Conservation (phyloP, 1,284 basidiomycete genomes). For the Mycocalia duriaeana region DNA sequence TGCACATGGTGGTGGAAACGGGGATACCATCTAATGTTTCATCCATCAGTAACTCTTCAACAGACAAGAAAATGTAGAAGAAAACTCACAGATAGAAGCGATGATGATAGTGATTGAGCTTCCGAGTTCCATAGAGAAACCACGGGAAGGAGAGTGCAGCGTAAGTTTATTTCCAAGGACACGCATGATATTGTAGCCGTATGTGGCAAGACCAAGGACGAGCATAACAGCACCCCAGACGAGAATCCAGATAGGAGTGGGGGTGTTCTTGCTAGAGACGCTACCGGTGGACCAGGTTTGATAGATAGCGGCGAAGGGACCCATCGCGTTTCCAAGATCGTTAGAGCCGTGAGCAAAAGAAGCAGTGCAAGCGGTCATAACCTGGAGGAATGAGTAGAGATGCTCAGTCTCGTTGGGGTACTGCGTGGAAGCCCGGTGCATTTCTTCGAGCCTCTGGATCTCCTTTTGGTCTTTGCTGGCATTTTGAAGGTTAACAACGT, state of each 20-base stretch:
- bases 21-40: conserved; percentile 17
- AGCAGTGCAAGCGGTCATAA: conserved; percentile 26
- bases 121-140: conserved; percentile 25
- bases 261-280: conserved; percentile 14
- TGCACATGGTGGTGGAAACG: conserved; percentile 27
- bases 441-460: neutral
- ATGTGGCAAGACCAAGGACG: conserved; percentile 21
- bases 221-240: conserved; percentile 21
- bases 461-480: conserved; percentile 6
- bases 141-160: conserved; percentile 24
- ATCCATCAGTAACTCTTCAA: neutral
- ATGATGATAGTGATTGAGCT: conserved; percentile 2
- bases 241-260: conserved; percentile 21
- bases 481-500: conserved; percentile 11
- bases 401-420: conserved; percentile 28
- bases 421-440: conserved; percentile 16
- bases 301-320: conserved; percentile 27
- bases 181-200: conserved; percentile 26
- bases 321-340: conserved; percentile 25
- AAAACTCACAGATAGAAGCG: conserved; percentile 15
- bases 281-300: conserved; percentile 21
- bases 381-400: conserved; percentile 26
- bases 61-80: neutral
- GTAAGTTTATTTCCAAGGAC: conserved; percentile 27
- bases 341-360: conserved; percentile 27